A percentile compares a stretch with the other conserved stretches of the same genome.
These are phyloP conservation scores for Pseudogymnoascus sp. DNA, from an alignment of 2,329 filamentous ascomycete species.

Conservation along the genomic window DNA sequence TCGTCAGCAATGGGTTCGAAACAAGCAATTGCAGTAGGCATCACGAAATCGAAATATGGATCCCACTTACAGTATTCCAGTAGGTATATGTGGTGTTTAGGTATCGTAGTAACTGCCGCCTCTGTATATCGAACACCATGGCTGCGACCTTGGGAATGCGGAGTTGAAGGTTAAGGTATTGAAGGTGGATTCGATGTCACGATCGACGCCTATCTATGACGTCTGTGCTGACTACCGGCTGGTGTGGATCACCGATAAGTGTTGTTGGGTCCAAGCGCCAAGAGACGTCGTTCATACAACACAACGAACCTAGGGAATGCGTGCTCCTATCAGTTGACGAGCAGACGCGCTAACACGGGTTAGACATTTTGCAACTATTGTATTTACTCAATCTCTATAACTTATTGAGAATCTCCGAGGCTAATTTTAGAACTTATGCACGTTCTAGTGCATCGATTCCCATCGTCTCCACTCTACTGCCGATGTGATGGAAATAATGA, in stretches of 20 bases:
- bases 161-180: slow-evolving; percentile 2
- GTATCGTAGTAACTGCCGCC: slow-evolving; percentile 54
- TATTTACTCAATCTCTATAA: too few species aligned
- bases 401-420: too few species aligned
- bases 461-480: too few species aligned
- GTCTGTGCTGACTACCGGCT: neutral
- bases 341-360: too few species aligned
- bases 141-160: neutral
- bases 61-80: slow-evolving; percentile 59
- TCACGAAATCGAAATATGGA: slow-evolving; percentile 6
- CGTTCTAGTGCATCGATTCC: too few species aligned
- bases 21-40: slow-evolving; percentile 8
- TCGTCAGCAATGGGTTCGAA: slow-evolving; percentile 7
- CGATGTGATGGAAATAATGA: too few species aligned
- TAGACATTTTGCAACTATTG: too few species aligned
- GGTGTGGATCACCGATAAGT: slow-evolving; percentile 2
- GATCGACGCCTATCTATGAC: slow-evolving; percentile 8
- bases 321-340: too few species aligned
- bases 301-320: neutral
- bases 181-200: slow-evolving; percentile 2
- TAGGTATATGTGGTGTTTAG: slow-evolving; percentile 67
- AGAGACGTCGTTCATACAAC: neutral
- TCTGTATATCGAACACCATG: slow-evolving; percentile 52
- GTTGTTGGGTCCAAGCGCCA: neutral
- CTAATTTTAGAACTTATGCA: too few species aligned